Percentiles rank a stretch among this genome's conserved stretches.
Evolutionary conservation across 1,284 basidiomycete genomes (phyloP).

Genomic region (Fistulina hepatica): DNA sequence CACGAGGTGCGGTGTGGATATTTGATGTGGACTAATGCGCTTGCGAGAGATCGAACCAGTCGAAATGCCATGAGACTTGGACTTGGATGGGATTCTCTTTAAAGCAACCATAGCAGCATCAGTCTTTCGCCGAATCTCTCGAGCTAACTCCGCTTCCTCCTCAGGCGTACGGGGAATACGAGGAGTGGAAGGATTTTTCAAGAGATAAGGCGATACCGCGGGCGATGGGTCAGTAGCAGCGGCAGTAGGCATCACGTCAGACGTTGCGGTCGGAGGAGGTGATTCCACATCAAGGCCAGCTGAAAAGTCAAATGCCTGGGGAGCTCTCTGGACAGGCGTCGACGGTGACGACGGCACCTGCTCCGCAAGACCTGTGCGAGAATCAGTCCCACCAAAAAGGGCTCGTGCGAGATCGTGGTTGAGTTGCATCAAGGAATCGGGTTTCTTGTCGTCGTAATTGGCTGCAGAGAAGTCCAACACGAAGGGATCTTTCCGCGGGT

Average conservation of each 20-base stretch:
- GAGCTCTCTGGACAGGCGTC: constrained; percentile 4
- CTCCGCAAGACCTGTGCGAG: constrained; percentile 24
- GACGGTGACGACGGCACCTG: constrained; percentile 5
- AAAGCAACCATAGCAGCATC: constrained; percentile 62
- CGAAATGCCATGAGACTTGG: constrained; percentile 28
- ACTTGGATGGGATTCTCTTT: constrained; percentile 44
- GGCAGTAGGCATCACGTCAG: constrained; percentile 3
- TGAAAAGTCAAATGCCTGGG: constrained; percentile 1
- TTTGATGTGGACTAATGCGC: constrained; percentile 58
- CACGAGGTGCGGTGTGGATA: constrained; percentile 61
- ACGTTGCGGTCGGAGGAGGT: constrained; percentile 1
- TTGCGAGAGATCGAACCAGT: constrained; percentile 38
- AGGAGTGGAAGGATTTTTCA: constrained; percentile 30
- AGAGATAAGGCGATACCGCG: constrained; percentile 23
- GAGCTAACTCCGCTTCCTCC: constrained; percentile 42
- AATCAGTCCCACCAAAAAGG: constrained; percentile 47
- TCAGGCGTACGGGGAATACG: constrained; percentile 30
- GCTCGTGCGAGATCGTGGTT: constrained; percentile 63
- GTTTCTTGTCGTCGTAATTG: constrained; percentile 29
- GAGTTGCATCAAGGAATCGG: constrained; percentile 43
- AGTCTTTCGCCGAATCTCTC: constrained; percentile 57
- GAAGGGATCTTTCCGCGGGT: constrained; percentile 13
- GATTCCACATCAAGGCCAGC: constrained; percentile 9
- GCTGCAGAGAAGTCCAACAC: too few species aligned
- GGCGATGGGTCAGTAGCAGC: constrained; percentile 13